Percentiles rank a stretch among this genome's conserved stretches.
Conservation (phyloP, 2,329 filamentous ascomycete genomes). For the Helotiales sp. region DNA sequence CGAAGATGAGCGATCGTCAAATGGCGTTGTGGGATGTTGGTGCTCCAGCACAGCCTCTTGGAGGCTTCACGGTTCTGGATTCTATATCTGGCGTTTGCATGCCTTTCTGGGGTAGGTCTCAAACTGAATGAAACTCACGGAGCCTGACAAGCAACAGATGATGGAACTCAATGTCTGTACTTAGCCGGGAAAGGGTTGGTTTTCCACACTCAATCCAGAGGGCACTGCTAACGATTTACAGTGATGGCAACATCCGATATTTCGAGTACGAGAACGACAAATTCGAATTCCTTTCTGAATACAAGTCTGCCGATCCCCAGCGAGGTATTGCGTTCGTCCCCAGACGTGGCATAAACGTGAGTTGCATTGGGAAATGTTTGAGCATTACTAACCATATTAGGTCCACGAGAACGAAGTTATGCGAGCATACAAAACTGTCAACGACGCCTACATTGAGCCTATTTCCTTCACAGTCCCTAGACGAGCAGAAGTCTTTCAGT, state of each 20-base stretch:
- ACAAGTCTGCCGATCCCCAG: conserved; percentile 95
- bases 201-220: not conserved
- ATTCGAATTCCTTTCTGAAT: conserved; percentile 94
- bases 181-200: conserved; percentile 93
- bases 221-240: conserved; percentile 39
- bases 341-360: conserved; percentile 87
- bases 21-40: conserved; percentile 94
- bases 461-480: conserved; percentile 97
- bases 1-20: conserved; percentile 96
- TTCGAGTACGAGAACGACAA: conserved; percentile 99
- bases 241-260: conserved; percentile 98
- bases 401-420: conserved; percentile 96
- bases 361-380: conserved; percentile 29
- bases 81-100: conserved; percentile 98
- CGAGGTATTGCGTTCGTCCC: conserved; percentile 92
- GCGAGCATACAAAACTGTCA: conserved; percentile 95
- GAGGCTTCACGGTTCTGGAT: conserved; percentile 86
- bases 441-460: conserved; percentile 90
- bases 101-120: conserved; percentile 84
- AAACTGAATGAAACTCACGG: conserved; percentile 21
- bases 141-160: conserved; percentile 53
- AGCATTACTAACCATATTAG: conserved; percentile 40
- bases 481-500: conserved; percentile 91
- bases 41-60: conserved; percentile 75
- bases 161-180: conserved; percentile 92